Evolutionary conservation across 768 basidiomycete genomes (phyloP).

Genomic region (Boletus sensibilis): DNA sequence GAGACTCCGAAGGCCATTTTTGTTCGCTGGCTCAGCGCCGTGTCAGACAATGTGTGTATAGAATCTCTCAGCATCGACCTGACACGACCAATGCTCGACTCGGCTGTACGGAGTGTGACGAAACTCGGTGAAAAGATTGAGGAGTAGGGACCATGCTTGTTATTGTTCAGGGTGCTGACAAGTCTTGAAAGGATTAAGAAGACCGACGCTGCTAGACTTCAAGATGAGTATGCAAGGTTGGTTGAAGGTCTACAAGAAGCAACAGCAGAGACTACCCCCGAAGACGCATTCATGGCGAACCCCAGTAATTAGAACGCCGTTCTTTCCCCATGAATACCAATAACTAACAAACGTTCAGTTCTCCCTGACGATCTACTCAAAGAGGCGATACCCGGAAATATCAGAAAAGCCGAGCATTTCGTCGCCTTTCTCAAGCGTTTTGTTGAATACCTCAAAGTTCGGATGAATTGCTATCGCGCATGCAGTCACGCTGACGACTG

Average conservation of each 20-base stretch:
- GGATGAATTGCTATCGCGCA: not conserved
- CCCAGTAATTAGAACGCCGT: slow-evolving; percentile 57
- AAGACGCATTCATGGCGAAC: slow-evolving; percentile 86
- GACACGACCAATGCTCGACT: slow-evolving; percentile 96
- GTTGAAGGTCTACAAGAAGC: slow-evolving; percentile 92
- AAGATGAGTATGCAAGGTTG: slow-evolving; percentile 94
- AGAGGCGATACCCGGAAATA: slow-evolving; percentile 97
- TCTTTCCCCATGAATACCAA: not conserved
- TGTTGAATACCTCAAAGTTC: slow-evolving; percentile 96
- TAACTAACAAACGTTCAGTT: slow-evolving; percentile 44
- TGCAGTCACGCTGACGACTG: slow-evolving; percentile 10
- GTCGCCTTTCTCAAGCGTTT: slow-evolving; percentile 97
- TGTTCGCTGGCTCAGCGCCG: slow-evolving; percentile 2
- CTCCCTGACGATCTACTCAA: slow-evolving; percentile 92
- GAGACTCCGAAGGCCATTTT: not conserved
- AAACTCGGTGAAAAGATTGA: slow-evolving; percentile 91
- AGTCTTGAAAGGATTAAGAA: slow-evolving; percentile 71
- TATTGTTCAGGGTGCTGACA: slow-evolving; percentile 4
- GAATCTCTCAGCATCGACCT: slow-evolving; percentile 97
- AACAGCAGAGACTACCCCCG: slow-evolving; percentile 51
- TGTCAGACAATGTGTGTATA: slow-evolving; percentile 93
- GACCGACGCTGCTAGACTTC: slow-evolving; percentile 89
- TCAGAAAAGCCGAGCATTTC: slow-evolving; percentile 98
- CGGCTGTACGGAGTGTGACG: slow-evolving; percentile 83
- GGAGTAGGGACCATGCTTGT: slow-evolving; percentile 56